phyloP scores from a whole-genome alignment of 768 basidiomycete species.

The Gloeostereum incarnatum region DNA sequence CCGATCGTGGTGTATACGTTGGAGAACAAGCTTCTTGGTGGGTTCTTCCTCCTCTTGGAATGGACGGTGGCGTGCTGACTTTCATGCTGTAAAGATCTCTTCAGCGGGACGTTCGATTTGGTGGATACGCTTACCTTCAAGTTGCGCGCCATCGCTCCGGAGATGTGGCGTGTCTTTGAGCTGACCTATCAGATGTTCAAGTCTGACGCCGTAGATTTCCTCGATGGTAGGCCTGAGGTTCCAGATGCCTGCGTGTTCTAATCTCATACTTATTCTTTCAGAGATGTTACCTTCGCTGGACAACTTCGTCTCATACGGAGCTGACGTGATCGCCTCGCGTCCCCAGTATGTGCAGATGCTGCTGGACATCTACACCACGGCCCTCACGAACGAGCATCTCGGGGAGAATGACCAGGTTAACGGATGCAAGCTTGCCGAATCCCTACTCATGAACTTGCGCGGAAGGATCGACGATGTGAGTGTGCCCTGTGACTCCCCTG shows the following conservation, averaged over 20 bases:
- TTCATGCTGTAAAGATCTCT: conserved; percentile 45
- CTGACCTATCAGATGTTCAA: conserved; percentile 79
- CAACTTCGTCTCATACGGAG: conserved; percentile 82
- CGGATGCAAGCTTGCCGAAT: conserved; percentile 81
- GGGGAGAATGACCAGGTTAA: conserved; percentile 81
- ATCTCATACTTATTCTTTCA: conserved; percentile 12
- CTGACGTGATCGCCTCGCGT: conserved; percentile 62
- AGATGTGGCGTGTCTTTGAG: conserved; percentile 86
- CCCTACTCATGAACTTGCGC: conserved; percentile 69
- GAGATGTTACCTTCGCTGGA: conserved; percentile 86
- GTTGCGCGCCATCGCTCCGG: conserved; percentile 61
- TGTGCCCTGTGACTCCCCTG: conserved; percentile 5
- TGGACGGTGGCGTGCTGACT: not conserved
- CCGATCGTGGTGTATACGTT: conserved; percentile 73
- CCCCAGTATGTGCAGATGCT: conserved; percentile 73
- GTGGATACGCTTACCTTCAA: conserved; percentile 83
- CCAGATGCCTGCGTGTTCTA: not conserved
- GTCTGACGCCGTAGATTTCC: conserved; percentile 74
- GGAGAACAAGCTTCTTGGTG: conserved; percentile 70
- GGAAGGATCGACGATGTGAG: conserved; percentile 73
- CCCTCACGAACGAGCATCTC: conserved; percentile 58
- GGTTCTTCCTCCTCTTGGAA: conserved; percentile 11
- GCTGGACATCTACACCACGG: conserved; percentile 74
- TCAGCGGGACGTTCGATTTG: conserved; percentile 82
- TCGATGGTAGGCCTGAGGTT: conserved; percentile 51